Conservation (phyloP, 768 basidiomycete species). For the Phylloporus rhodoxanthus region DNA sequence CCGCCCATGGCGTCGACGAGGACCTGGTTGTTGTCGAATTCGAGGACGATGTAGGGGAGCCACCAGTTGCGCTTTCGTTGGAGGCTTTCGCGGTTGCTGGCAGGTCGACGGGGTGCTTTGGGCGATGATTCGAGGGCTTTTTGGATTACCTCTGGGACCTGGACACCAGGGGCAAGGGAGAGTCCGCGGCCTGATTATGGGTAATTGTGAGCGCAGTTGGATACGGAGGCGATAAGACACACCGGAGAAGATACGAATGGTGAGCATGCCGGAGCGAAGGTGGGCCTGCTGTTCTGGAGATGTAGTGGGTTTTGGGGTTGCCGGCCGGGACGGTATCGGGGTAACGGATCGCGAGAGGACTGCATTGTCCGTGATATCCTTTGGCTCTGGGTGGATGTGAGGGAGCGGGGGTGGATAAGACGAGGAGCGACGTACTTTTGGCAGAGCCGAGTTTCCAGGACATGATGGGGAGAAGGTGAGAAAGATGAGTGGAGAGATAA, state of each 20-base stretch:
- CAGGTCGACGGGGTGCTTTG: conserved; percentile 47
- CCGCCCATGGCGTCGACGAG: conserved; percentile 94
- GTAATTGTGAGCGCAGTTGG: not conserved
- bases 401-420: conserved; percentile 1
- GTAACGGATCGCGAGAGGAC: conserved; percentile 72
- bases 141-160: conserved; percentile 80
- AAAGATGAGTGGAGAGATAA: conserved; percentile 5
- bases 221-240: conserved; percentile 21
- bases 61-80: conserved; percentile 91
- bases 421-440: conserved; percentile 27
- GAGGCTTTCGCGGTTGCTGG: conserved; percentile 82
- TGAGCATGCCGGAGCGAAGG: conserved; percentile 86
- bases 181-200: conserved; percentile 63
- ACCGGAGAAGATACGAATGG: conserved; percentile 94
- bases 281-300: conserved; percentile 44
- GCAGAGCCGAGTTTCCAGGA: conserved; percentile 50
- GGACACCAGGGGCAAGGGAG: conserved; percentile 67
- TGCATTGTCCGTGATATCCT: conserved; percentile 67
- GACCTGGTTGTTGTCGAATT: conserved; percentile 97
- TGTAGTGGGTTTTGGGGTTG: conserved; percentile 59
- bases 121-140: conserved; percentile 65
- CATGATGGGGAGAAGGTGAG: conserved; percentile 29
- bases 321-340: conserved; percentile 76
- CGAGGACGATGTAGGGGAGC: conserved; percentile 95
- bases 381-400: conserved; percentile 43